Base-by-base conservation (phyloP, 805 yeast species). In the Ogataea trehaloabstinens region DNA sequence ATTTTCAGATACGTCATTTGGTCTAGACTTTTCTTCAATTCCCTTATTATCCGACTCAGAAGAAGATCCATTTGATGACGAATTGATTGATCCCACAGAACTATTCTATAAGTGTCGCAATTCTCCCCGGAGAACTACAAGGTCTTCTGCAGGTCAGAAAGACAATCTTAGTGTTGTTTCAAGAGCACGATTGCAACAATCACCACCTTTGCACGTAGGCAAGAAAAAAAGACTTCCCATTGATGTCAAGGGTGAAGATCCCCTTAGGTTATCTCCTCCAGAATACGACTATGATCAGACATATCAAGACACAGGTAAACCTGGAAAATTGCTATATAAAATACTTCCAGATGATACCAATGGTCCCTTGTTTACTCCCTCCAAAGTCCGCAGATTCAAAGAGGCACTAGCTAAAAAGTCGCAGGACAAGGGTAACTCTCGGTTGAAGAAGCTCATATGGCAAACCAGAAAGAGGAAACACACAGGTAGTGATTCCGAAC, bases 311-410 rank as follows among this genome's bases (percentile, higher is more conserved):
- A 38, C 32, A 16, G 40, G 37, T 19, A 37, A 28, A 11, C 20
- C 36, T 24, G 29, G 35, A 24, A 25, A 33, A 22, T 25, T 36
- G 29, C 28, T 49, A 13, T 49, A 36, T 37, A 46, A 43, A 15
- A 28, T 38, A 7, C 37, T 34, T 18, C 51, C 53, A 3, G 30
- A 34, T 19, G 41, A 43, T 20, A 18, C 45, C 8, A 35, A 29
- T 5, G 55, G 56, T 8, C 49, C 53, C 19, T 31, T 51, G 13
- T 42, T 47, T 4, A 53, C 57, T 2, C 60, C 60, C 1, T 44
- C 54, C 2, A 55, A 53, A 36, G 52, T 55, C 24, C 47, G 57
- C 35, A 35, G 59, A 15, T 49, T 53, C 35, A 52, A 49, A 32
- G 51, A 51, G 27, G 59, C 57, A 1, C 37, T 56, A n/a, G 42